Base-by-base conservation (phyloP, 257 asterid species). In the Thymus quinquecostatus region DNA sequence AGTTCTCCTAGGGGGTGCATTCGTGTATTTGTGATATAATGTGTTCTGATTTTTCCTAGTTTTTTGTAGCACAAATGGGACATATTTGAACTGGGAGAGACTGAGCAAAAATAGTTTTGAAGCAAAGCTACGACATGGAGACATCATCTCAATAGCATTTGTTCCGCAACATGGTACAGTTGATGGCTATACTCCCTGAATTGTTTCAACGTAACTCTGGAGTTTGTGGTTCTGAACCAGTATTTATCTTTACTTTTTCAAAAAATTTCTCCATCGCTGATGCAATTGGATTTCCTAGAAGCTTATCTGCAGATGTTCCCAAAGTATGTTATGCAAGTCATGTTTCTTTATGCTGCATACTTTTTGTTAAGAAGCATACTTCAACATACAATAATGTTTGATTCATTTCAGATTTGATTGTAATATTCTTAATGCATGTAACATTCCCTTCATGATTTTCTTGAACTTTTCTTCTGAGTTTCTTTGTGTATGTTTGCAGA, bases 41-140 rank as follows among this genome's bases (percentile, higher is more conserved):
- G 61, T 13, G 66, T 75, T 78, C 82, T 92, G 69, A 88, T 64
- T 54, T 50, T 68, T 74, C 64, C 62, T 68, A 38, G 73, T 77
- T 66, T 63, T 54, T 77, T 78, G 81, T 89, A 95, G 99, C 87
- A 95, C 98, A 51, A 95, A 95, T 83, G 99, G 99, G 78, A 95
- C 99, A 21, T 95, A 84, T 66, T 72, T 92, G 53, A 95, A 95
- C 81, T 88, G 92, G 94, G 86, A 82, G 71, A 95, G 83, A 83
- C 75, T 89, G 89, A 88, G 47, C 70, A 95, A 88, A 81, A 80
- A 78, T 76, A 85, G 89, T 82, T 36, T 90, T 60, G 98, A 87
- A 75, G 86, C 81, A 65, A 85, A 83, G 78, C 86, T 95, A 69
- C 73, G 60, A 57, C 98, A 95, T 79, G 99, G 99, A 27, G 99